Evolutionary conservation across 371 early-diverging fungal species (phyloP), one percentile per base, ranked within the genome.

Genomic region (Capniomyces stellatus): DNA sequence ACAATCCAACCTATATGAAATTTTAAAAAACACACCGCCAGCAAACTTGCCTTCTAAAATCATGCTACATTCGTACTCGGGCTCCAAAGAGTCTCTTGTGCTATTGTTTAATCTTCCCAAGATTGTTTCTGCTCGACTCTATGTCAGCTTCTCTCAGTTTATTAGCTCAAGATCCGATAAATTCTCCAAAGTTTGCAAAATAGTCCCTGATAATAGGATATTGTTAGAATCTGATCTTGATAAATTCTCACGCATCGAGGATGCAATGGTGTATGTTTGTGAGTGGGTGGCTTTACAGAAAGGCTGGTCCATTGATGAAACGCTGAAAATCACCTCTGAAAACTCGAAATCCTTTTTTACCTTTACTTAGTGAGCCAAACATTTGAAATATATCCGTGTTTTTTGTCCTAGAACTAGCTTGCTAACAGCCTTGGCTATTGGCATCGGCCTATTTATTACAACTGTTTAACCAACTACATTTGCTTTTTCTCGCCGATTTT

Each of bases 21-120:
- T 78, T 47, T 64, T 83, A 46, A 64, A 58, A 23, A 43, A 64
- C 4, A 53, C 46, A 21, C 22, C 18, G 29, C 47, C 56, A 30
- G 29, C 66, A 2, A 64, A 71, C 1, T 64, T 75, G 41, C 82
- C 81, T 2, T 79, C 78, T 1, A 65, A 74, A 27, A 69, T 92
- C 28, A 87, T 87, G 65, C 64, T 89, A 43, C 93, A 92, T 60
- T 90, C 91, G 10, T 92, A 73, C 60, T 78, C 81, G 2, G 92
- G 87, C 10, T 82, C 86, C 22, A 65, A 78, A 18, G 89, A 83
- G 51, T 74, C 80, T 13, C 57, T 81, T n/a, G 70, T 73, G 30
- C 69, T 75, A 18, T 78, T 90, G 43, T 31, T 78, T 0, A 66
- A 72, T n/a, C 60, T 79, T 35, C 61, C 67, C 23, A 64, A 67